Percentiles rank a stretch among this genome's conserved stretches.
Evolutionary conservation across 2,329 filamentous ascomycete genomes (phyloP).

Genomic region (Penicillium polonicum): DNA sequence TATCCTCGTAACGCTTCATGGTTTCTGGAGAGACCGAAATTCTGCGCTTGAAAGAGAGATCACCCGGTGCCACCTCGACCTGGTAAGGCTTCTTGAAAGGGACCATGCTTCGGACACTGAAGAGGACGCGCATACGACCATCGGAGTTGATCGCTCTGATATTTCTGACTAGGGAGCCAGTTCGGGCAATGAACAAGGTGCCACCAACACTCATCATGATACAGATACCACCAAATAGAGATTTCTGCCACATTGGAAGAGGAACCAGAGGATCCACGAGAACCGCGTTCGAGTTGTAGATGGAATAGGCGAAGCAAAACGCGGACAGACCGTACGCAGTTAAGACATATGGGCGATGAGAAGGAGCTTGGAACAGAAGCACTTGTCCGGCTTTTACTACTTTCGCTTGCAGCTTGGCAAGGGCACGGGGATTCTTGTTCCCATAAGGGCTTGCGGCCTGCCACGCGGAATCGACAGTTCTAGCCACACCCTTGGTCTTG

Average conservation of each 20-base stretch:
- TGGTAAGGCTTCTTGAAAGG: slow-evolving; percentile 41
- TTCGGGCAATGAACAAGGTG: slow-evolving; percentile 58
- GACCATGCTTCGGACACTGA: slow-evolving; percentile 37
- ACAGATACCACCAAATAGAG: slow-evolving; percentile 59
- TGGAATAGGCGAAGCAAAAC: slow-evolving; percentile 54
- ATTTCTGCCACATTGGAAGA: slow-evolving; percentile 57
- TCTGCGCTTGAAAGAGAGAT: slow-evolving; percentile 24
- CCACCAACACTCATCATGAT: slow-evolving; percentile 61
- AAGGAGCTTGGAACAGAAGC: slow-evolving; percentile 63
- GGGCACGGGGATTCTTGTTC: slow-evolving; percentile 11
- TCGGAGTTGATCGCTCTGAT: slow-evolving; percentile 53
- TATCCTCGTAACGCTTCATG: slow-evolving; percentile 21
- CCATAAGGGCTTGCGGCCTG: slow-evolving; percentile 13
- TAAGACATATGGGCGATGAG: slow-evolving; percentile 62
- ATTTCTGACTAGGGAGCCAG: slow-evolving; percentile 56
- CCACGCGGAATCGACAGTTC: slow-evolving; percentile 8
- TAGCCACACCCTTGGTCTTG: slow-evolving; percentile 19
- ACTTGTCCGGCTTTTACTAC: slow-evolving; percentile 43
- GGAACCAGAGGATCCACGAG: slow-evolving; percentile 53
- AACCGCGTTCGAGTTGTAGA: slow-evolving; percentile 52
- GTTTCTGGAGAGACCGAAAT: slow-evolving; percentile 35
- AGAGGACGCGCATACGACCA: slow-evolving; percentile 34
- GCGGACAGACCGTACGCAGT: slow-evolving; percentile 58
- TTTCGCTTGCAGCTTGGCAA: slow-evolving; percentile 53
- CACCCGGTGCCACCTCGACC: slow-evolving; percentile 32